A percentile compares a stretch with the other conserved stretches of the same genome.
Evolutionary conservation across 2,329 filamentous ascomycete species (phyloP).

Genomic region (Claviceps purpurea): DNA sequence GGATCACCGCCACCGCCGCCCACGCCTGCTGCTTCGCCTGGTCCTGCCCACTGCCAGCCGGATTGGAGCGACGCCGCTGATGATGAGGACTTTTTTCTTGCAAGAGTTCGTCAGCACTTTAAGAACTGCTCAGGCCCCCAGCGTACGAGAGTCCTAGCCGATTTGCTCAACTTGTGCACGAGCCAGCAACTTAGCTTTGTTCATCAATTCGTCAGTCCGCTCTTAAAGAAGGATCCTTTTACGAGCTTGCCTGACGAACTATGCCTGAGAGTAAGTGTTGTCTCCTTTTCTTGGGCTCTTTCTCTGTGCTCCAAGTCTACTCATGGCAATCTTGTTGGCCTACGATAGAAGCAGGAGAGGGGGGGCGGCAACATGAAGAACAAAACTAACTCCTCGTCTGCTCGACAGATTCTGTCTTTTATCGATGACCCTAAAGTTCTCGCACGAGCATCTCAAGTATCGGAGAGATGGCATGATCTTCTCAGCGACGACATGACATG

Average conservation of each 20-base stretch:
- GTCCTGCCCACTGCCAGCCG: slow-evolving; percentile 45
- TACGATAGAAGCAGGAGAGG: no score
- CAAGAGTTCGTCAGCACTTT: slow-evolving; percentile 70
- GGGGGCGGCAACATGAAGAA: no score
- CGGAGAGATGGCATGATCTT: slow-evolving; percentile 81
- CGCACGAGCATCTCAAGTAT: slow-evolving; percentile 91
- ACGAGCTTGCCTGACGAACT: slow-evolving; percentile 84
- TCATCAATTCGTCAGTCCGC: slow-evolving; percentile 84
- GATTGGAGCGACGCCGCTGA: slow-evolving; percentile 70
- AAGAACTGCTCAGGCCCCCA: slow-evolving; percentile 62
- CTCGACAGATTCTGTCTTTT: slow-evolving; percentile 70
- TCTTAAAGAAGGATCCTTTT: slow-evolving; percentile 94
- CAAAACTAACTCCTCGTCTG: slow-evolving; percentile 6
- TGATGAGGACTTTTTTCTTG: slow-evolving; percentile 70
- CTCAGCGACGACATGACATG: slow-evolving; percentile 95
- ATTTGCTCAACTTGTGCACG: slow-evolving; percentile 85
- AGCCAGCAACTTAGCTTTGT: slow-evolving; percentile 93
- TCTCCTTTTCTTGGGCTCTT: no score
- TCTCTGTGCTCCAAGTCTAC: background rate
- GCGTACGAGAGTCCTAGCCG: slow-evolving; percentile 69
- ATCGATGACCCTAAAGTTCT: slow-evolving; percentile 94
- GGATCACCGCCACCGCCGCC: slow-evolving; percentile 51
- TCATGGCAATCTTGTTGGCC: background rate
- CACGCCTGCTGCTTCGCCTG: slow-evolving; percentile 51
- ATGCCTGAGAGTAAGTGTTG: slow-evolving; percentile 60